Evolutionary conservation across 441 rosid genomes (phyloP), one percentile per base, ranked within the genome.

Genomic region (Omphalea diandra): DNA sequence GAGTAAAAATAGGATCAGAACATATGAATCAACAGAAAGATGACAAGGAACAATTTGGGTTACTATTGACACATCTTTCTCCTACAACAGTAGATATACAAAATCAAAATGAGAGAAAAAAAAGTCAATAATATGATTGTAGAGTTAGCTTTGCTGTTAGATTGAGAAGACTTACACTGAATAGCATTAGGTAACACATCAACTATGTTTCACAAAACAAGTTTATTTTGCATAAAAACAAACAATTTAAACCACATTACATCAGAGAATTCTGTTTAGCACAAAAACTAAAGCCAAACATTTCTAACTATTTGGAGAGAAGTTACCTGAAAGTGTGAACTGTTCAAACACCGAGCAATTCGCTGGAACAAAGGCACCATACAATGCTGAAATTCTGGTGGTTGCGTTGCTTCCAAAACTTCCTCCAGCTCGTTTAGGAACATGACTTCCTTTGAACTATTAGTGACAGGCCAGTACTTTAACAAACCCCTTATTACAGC

Each of bases 381-480:
- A 74, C 93, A 90, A 24, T 86, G 81, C 73, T 87, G 93, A 72
- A 92, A 92, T 77, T 92, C 98, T 15, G 88, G 60, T 49, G 75
- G 76, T 75, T 84, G 93, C 63, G 93, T 88, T 57, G 86, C 89
- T 85, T 92, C 98, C 57, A 92, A 69, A 43, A 83, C 81, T 75
- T 92, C 97, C 83, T 92, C 97, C 77, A 92, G 73, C 70, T 90
- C 97, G 80, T 83, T 82, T 67, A 92, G 86, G 77, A 88, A 92
- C 94, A 92, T 87, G 67, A 92, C 90, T 78, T 91, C 96, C 86
- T 91, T 91, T 63, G 94, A 82, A 76, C 96, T 89, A 77, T 91
- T 91, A 22, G 94, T 87, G 60, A 88, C 72, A 1, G 94, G 98
- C 98, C 98, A 92, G 72, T 83, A 92, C 84, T 90, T 92, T 58